These are phyloP conservation scores for Globisporangium takayamanum DNA, from an alignment of 352 stramenopile genomes.

Conservation along the genomic window DNA sequence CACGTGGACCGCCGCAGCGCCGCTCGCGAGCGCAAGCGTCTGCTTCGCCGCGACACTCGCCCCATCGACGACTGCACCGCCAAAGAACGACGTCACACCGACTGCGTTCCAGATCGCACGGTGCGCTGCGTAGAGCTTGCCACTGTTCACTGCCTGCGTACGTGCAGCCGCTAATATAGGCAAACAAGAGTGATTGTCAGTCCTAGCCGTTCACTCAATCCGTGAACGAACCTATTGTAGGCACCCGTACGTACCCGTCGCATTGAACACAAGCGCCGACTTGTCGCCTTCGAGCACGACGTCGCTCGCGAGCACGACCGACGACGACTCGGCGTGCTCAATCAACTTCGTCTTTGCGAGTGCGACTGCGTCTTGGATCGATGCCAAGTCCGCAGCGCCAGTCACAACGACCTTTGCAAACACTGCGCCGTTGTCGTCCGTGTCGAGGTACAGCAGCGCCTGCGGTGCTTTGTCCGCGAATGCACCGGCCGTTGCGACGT, in stretches of 20 bases:
- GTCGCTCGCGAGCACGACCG: constrained; percentile 47
- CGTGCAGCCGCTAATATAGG: constrained; percentile 28
- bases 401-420: constrained; percentile 77
- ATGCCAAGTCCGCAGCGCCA: constrained; percentile 38
- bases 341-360: constrained; percentile 75
- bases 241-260: constrained; percentile 20
- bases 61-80: constrained; percentile 53
- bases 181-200: neutral
- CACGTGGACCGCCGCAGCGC: constrained; percentile 46
- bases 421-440: constrained; percentile 44
- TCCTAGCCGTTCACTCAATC: neutral
- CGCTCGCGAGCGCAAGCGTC: constrained; percentile 36
- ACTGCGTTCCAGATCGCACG: constrained; percentile 64
- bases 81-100: constrained; percentile 66
- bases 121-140: constrained; percentile 59
- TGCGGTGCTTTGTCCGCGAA: constrained; percentile 53
- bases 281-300: constrained; percentile 58
- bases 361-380: constrained; percentile 46
- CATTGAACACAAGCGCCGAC: constrained; percentile 68
- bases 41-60: constrained; percentile 55
- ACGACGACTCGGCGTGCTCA: constrained; percentile 41
- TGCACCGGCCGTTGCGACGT: constrained; percentile 55
- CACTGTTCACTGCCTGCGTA: constrained; percentile 54
- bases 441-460: constrained; percentile 60
- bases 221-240: too few species aligned